Evolutionary conservation across 1,284 basidiomycete species (phyloP), one percentile per base, ranked within the genome.

Genomic region (Fomitopsis betulina): DNA sequence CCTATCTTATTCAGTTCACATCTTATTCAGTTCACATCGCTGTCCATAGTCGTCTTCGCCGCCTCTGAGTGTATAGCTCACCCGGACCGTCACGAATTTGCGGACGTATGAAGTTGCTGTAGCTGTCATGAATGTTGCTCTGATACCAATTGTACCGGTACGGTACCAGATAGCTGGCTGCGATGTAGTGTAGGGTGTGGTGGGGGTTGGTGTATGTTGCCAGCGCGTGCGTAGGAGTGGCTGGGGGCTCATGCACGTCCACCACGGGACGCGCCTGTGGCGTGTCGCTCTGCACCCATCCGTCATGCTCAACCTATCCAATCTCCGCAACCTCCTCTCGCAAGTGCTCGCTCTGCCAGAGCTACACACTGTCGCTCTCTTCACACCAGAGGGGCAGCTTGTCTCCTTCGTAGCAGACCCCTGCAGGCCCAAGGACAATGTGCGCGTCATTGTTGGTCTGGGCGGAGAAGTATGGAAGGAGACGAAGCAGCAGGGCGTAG

Each of bases 381-480:
- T 87, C 60, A 86, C 86, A 27, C 79, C 84, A 10, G 71, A 81
- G 27, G 86, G 86, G 7, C 81, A 86, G 64, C 77, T 89, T 13
- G 75, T 89, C 17, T 84, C 83, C 9, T 81, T 76, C 62, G 79
- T 82, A 9, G 75, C 81, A 27, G 76, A 76, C 19, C 76, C 79
- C 5, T 67, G 70, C 33, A 75, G 80, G 57, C 71, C 83, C 37
- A 91, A 90, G 71, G 89, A 91, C 66, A 83, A 87, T 58, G 78
- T 91, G 52, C 81, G 86, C 56, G 79, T 91, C 35, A 73, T 87
- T 32, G 86, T 86, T 12, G 89, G 88, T 17, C 71, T 91, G 13
- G 81, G 83, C 51, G 82, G 81, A 9, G 89, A 91, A 68, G 76
- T 88, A 42, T 91, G 89, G 89, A 82, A 83, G 57, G 89, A 91